Base-by-base conservation (phyloP, 306 rosid species). In the Rosa chinensis region DNA sequence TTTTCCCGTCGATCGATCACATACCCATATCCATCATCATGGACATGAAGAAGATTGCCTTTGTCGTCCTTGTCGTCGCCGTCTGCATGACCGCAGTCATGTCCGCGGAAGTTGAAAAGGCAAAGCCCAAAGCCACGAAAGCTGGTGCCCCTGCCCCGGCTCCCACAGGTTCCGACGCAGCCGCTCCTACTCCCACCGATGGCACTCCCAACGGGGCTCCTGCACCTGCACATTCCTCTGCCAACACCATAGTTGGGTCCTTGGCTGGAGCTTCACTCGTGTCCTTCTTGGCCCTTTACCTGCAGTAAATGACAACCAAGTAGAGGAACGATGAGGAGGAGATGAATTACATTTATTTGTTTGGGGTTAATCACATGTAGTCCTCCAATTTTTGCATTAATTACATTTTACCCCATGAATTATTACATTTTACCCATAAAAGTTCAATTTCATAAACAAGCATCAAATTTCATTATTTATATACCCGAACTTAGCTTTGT, bases 1-100 rank as follows among this genome's bases (percentile, higher is more conserved):
- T 40, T 8, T 40, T 67, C 72, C 12, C 17, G 49, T 67, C 72
- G 12, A 50, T 63, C 72, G 23, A 43, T 48, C 79, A 62, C 79
- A 62, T 52, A 35, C 44, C 18, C 10, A 25, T 16, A 64, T 32
- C 67, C 16, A 66, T 17, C 8, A 66, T 5, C 45, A 66, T 66
- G 82, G 66, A 73, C 55, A 72, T 72, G 77, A 79, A 72, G 73
- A 79, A 79, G 72, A 50, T 79, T 39, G 13, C 82, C 73, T 63
- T 49, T 25, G 56, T 6, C n/a, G 56, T 72, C 53, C 55, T 72
- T 12, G 13, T 79, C 5, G 73, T 44, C 44, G 78, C 75, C 10
- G 66, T 66, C 28, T 72, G 77, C 72, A 79, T 72, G 73, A 11
- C 53, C 43, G 78, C 73, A 0, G 73, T 48, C 55, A n/a, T 49